Evolutionary conservation across 2,329 filamentous ascomycete genomes (phyloP).

Genomic region (Cyphellophora europaea): DNA sequence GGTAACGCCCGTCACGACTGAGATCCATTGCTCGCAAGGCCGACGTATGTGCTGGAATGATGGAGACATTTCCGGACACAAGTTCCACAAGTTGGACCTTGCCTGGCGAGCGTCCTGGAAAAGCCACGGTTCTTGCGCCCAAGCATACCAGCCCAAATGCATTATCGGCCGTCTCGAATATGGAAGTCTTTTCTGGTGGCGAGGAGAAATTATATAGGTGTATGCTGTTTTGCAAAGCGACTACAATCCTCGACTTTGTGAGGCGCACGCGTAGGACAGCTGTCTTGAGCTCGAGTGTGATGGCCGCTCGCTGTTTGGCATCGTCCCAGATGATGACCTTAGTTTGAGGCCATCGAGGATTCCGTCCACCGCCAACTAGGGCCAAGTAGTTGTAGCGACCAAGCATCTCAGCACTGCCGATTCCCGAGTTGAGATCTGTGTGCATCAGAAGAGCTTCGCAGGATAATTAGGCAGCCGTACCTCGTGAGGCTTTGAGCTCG

Average conservation of each 20-base stretch:
- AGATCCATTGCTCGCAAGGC: slow-evolving; percentile 69
- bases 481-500: slow-evolving; percentile 55
- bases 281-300: slow-evolving; percentile 69
- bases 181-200: slow-evolving; percentile 58
- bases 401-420: slow-evolving; percentile 79
- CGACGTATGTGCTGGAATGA: slow-evolving; percentile 82
- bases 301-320: slow-evolving; percentile 62
- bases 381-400: slow-evolving; percentile 79
- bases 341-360: slow-evolving; percentile 77
- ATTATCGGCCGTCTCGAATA: slow-evolving; percentile 83
- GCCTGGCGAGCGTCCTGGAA: slow-evolving; percentile 77
- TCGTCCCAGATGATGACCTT: slow-evolving; percentile 94
- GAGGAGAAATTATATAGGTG: slow-evolving; percentile 72
- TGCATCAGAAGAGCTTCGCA: neutral
- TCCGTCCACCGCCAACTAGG: slow-evolving; percentile 77
- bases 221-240: slow-evolving; percentile 73
- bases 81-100: slow-evolving; percentile 85
- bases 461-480: slow-evolving; percentile 25
- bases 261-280: slow-evolving; percentile 72
- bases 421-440: slow-evolving; percentile 68
- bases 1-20: slow-evolving; percentile 66
- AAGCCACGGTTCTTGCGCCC: slow-evolving; percentile 62
- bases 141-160: slow-evolving; percentile 70
- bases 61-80: slow-evolving; percentile 71
- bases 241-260: slow-evolving; percentile 64